phyloP scores from a whole-genome alignment of 129 eudicot genomes.

The Flaveria brownii region DNA sequence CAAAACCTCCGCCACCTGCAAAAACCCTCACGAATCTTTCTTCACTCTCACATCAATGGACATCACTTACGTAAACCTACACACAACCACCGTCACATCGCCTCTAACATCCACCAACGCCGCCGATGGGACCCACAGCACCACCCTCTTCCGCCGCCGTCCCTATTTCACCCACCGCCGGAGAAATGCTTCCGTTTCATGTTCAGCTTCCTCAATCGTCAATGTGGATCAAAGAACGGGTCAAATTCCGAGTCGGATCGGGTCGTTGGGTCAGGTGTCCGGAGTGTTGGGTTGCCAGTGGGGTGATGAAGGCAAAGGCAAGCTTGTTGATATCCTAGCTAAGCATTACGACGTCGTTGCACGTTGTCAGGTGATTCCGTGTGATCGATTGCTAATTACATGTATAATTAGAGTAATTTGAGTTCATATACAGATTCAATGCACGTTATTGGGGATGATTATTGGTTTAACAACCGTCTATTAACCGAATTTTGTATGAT shows the following conservation, averaged over 20 bases:
- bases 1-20: constrained; percentile 13
- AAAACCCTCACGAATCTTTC: constrained; percentile 32
- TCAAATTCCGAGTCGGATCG: constrained; percentile 51
- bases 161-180: not conserved
- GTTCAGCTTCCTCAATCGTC: constrained; percentile 29
- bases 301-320: constrained; percentile 99
- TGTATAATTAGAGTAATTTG: no score
- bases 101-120: constrained; percentile 11
- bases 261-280: constrained; percentile 74
- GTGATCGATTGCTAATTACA: not conserved
- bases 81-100: constrained; percentile 28
- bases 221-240: constrained; percentile 26
- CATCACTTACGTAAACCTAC: constrained; percentile 28
- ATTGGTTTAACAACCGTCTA: no score
- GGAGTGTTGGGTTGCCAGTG: constrained; percentile 93
- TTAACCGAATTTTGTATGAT: no score
- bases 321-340: constrained; percentile 89
- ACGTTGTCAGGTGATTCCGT: constrained; percentile 69
- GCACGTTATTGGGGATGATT: no score
- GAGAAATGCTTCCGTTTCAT: constrained; percentile 26
- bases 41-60: constrained; percentile 27
- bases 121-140: not conserved
- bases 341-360: constrained; percentile 85
- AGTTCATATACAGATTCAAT: no score
- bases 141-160: constrained; percentile 4